A percentile compares a stretch with the other conserved stretches of the same genome.
phyloP scores from a whole-genome alignment of 1,284 basidiomycete genomes.

The Ceratobasidium sp. region DNA sequence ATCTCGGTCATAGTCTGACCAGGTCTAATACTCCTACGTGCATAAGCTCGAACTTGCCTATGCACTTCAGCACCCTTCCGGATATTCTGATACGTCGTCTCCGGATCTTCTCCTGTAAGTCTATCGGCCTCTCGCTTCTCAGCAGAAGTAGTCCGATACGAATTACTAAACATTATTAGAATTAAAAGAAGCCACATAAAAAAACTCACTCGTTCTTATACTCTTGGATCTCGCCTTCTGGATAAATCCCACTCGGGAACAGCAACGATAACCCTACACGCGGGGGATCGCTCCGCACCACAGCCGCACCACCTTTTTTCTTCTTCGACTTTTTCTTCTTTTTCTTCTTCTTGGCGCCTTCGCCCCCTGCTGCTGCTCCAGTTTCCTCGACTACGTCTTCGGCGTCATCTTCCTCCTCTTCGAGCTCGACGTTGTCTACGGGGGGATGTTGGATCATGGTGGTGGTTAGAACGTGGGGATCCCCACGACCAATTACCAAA shows the following conservation, averaged over 20 bases:
- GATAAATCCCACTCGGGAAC: conserved; percentile 88
- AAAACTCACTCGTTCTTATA: conserved; percentile 85
- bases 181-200: neutral
- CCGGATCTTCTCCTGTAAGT: conserved; percentile 81
- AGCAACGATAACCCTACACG: conserved; percentile 90
- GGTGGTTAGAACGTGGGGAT: neutral
- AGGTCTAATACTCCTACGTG: conserved; percentile 86
- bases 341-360: conserved; percentile 78
- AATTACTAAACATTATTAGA: conserved; percentile 68
- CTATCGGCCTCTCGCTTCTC: conserved; percentile 91
- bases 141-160: conserved; percentile 89
- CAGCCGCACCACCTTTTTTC: conserved; percentile 68
- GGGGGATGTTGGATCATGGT: conserved; percentile 46
- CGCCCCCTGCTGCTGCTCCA: conserved; percentile 47
- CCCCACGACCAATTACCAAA: conserved; percentile 14
- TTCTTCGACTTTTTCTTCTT: conserved; percentile 98
- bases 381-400: conserved; percentile 56
- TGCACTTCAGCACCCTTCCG: conserved; percentile 97
- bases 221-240: conserved; percentile 88
- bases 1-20: conserved; percentile 98
- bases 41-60: conserved; percentile 88
- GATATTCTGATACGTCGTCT: conserved; percentile 88
- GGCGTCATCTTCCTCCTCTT: conserved; percentile 54
- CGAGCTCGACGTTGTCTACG: conserved; percentile 34
- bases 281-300: conserved; percentile 91